Evolutionary conservation across 1,284 basidiomycete genomes (phyloP).

Genomic region (Microbotryum intermedium): DNA sequence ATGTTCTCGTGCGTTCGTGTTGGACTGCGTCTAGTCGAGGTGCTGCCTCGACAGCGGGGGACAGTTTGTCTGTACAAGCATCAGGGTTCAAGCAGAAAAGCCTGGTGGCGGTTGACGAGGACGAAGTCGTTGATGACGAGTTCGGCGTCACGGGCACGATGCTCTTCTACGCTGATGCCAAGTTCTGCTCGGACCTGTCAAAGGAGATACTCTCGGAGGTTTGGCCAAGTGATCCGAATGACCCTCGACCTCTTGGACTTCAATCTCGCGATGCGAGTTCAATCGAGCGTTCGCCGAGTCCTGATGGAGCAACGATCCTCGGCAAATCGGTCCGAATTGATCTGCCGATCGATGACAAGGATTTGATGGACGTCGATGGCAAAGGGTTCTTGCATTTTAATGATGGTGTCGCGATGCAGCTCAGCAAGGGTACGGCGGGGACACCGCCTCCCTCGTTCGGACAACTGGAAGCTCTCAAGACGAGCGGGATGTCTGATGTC

Average conservation of each 20-base stretch:
- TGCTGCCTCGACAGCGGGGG: too few relatives aligned
- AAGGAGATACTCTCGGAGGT: constrained; percentile 2
- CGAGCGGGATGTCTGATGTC: constrained; percentile 12
- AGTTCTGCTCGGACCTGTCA: constrained; percentile 25
- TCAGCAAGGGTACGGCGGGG: too few relatives aligned
- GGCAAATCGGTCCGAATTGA: too few relatives aligned
- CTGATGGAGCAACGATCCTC: too few relatives aligned
- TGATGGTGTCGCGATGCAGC: neutral
- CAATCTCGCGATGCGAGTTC: neutral
- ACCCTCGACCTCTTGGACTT: neutral
- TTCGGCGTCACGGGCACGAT: constrained; percentile 4
- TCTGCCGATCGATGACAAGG: too few relatives aligned
- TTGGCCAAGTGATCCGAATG: neutral
- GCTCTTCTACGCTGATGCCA: constrained; percentile 22
- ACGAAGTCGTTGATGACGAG: too few relatives aligned
- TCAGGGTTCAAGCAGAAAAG: too few relatives aligned
- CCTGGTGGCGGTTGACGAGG: too few relatives aligned
- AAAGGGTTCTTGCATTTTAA: neutral
- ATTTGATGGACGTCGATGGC: neutral
- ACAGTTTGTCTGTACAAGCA: too few relatives aligned
- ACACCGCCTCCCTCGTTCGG: neutral
- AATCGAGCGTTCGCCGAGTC: too few relatives aligned
- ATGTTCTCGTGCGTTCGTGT: too few relatives aligned
- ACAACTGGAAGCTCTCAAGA: neutral
- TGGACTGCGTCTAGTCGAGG: too few relatives aligned